Conservation (phyloP, 192 early-diverging fungal genomes). For the Coemansia sp. region DNA sequence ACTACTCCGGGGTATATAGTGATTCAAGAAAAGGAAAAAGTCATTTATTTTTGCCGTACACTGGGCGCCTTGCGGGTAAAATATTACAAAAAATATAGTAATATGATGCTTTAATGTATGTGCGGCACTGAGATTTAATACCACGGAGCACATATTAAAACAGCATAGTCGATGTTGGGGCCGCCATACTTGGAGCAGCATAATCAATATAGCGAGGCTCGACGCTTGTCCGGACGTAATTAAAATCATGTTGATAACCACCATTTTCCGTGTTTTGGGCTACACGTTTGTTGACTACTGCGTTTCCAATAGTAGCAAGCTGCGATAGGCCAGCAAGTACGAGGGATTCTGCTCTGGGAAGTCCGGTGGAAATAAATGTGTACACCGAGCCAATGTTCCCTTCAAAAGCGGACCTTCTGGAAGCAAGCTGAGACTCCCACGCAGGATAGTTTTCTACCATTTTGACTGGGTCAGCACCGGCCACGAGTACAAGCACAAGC, state of each 20-base stretch:
- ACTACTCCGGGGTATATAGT: too few species aligned
- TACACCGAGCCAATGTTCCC: conserved; percentile 20
- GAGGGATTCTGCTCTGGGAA: conserved; percentile 21
- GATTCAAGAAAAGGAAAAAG: too few species aligned
- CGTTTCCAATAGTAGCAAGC: conserved; percentile 10
- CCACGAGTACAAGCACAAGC: not conserved
- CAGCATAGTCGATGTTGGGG: too few species aligned
- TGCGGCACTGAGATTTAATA: too few species aligned
- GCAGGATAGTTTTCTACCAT: conserved; percentile 16
- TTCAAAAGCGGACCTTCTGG: conserved; percentile 8
- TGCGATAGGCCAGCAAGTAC: conserved; percentile 15
- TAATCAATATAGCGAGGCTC: too few species aligned
- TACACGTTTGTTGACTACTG: not conserved
- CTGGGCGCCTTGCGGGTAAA: too few species aligned
- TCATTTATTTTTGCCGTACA: too few species aligned
- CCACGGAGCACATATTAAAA: not conserved
- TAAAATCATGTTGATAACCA: too few species aligned
- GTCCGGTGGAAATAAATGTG: conserved; percentile 23
- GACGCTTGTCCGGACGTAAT: too few species aligned
- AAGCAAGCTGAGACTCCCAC: conserved; percentile 25
- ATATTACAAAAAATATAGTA: not conserved
- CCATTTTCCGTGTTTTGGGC: too few species aligned
- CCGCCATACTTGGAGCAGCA: too few species aligned
- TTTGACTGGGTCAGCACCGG: conserved; percentile 22
- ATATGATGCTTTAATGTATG: not conserved